Evolutionary conservation across 345 rosid species (phyloP), one percentile per base, ranked within the genome.

Genomic region (Arabidopsis arenosa): DNA sequence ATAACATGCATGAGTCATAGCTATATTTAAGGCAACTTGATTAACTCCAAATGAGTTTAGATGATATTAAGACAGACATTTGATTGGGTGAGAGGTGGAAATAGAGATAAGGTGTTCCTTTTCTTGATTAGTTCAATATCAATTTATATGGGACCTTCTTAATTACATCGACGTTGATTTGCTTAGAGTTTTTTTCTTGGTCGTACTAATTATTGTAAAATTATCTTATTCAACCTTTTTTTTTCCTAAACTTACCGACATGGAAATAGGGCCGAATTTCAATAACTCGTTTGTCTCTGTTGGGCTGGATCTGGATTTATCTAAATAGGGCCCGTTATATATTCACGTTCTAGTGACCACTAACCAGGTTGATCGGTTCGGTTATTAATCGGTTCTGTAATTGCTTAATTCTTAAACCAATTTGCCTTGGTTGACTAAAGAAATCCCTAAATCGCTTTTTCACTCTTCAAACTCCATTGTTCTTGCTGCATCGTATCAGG

Each of bases 71-170:
- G 30, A 68, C n/a, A 68, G 9, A 70, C 63, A 40, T 41, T 33
- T 40, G 23, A 63, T 73, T 73, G 14, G 63, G 35, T 30, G 44
- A 40, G 63, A 51, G 54, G 36, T 52, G 63, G 58, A 41, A 11
- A 41, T 63, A 63, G 37, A 53, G 56, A 73, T 64, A 64, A 73
- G 47, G 37, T 64, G 37, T 32, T 64, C 26, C 12, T 21, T 28
- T 61, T 51, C 40, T 63, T 75, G 9, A 41, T 60, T 75, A 68
- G 48, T 75, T 52, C 48, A 75, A 39, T 52, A 75, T 52, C 62
- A 60, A 60, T 59, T 59, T 59, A 26, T 49, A 67, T 59, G 62
- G 62, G 53, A 58, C 68, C 73, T 59, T 67, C 62, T 32, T 51
- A 39, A 17, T 68, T 39, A 67, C 62, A 39, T 51, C 63, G 74